Conservation (phyloP, 1,284 basidiomycete genomes). For the Mycena sp. region DNA sequence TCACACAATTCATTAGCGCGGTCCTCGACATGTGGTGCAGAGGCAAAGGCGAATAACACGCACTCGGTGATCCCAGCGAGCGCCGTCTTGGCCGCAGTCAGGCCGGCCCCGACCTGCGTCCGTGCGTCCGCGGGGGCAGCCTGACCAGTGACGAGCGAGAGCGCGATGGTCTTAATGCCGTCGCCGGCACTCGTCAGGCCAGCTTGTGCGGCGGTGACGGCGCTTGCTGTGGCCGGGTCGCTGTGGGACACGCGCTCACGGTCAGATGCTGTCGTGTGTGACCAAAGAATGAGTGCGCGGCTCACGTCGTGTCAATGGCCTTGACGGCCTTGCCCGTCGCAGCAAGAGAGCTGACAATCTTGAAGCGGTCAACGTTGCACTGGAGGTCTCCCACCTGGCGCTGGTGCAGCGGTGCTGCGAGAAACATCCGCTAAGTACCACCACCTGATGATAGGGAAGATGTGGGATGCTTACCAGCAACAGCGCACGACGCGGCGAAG, state of each 20-base stretch:
- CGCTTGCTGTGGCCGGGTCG: slow-evolving; percentile 39
- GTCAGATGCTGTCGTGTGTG: no score
- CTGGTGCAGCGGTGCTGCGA: background rate
- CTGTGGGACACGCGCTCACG: slow-evolving; percentile 1
- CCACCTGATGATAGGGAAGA: background rate
- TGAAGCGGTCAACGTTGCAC: slow-evolving; percentile 46
- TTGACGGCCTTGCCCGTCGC: slow-evolving; percentile 35
- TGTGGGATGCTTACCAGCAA: slow-evolving; percentile 22
- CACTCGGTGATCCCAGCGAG: slow-evolving; percentile 21
- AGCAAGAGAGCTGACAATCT: slow-evolving; percentile 43
- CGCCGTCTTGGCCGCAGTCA: slow-evolving; percentile 40
- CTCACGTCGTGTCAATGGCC: slow-evolving; percentile 35
- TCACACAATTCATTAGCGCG: background rate
- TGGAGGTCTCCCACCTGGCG: slow-evolving; percentile 32
- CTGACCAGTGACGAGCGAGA: slow-evolving; percentile 46
- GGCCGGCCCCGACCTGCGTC: slow-evolving; percentile 42
- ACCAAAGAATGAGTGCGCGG: no score
- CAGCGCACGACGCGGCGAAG: slow-evolving; percentile 24
- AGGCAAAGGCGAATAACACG: background rate
- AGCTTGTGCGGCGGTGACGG: slow-evolving; percentile 37
- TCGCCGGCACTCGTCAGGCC: slow-evolving; percentile 42
- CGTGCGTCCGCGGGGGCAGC: slow-evolving; percentile 47
- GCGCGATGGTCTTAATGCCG: slow-evolving; percentile 47
- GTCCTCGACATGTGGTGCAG: no score
- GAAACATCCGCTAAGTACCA: background rate